Evolutionary conservation across 2,329 filamentous ascomycete genomes (phyloP), one percentile per base, ranked within the genome.

Genomic region (Diaporthe nobilis): DNA sequence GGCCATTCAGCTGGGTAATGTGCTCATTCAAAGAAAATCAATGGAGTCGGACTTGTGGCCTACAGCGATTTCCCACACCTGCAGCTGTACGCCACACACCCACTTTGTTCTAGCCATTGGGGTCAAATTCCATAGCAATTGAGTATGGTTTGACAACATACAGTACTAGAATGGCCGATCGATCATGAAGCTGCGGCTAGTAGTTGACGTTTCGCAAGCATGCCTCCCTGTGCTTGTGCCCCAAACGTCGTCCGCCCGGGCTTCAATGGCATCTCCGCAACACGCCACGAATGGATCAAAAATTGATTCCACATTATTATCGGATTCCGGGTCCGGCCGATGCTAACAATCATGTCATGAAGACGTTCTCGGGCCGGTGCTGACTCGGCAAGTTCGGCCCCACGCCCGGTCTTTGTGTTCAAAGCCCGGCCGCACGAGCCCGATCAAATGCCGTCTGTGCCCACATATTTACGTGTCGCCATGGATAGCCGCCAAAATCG

Each of bases 381-480:
- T 55, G 31, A 28, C 65, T 70, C 65, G 65, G 65, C 34, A 70
- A 55, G 65, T 42, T 70, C 47, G 65, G 65, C 65, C 65, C 65
- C 49, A 55, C 65, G 65, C 17, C 49, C 65, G 65, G 65, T 70
- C 49, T 70, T 70, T 70, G 65, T 70, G 65, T 70, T 70, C 65
- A 70, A 70, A 70, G 34, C 65, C 65, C 65, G 65, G 65, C 47
- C 34, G 31, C 49, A 28, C 49, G 17, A 42, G 49, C 65, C 65
- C 49, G 49, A 55, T 17, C 49, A 70, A 70, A 70, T 42, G 65
- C 65, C 65, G 65, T 28, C 17, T 42, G 49, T 70, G 47, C 34
- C 47, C 65, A 70, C 65, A 70, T 28, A 70, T 55, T 37, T 70
- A 42, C 49, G 65, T 31, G 31, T 55, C 22, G 47, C 34, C 4